Evolutionary conservation across 768 basidiomycete genomes (phyloP), one percentile per base, ranked within the genome.

Genomic region (Harrya chromipes): DNA sequence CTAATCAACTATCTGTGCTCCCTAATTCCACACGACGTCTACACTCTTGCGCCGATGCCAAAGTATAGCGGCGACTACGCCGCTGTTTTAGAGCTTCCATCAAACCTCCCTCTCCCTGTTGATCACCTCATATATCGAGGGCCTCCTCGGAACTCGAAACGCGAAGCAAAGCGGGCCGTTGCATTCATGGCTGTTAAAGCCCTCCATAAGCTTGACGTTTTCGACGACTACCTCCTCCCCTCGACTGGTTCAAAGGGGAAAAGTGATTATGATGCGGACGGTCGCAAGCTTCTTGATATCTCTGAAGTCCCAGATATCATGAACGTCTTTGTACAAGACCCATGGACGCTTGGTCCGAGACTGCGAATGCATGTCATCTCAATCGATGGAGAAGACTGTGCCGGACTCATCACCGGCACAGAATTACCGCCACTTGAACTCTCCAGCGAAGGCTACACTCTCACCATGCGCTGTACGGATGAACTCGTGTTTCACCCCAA

Each of bases 201-300:
- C 3, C 74, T 95, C 14, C 79, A 84, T 52, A 71, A 74, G 24
- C 70, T 90, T n/a, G 78, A 85, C 24, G 84, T 90, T 5, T 85
- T 94, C 56, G 85, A 94, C 58, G 84, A 92, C 49, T 84, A 87
- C 60, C 76, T 95, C 3, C 74, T 92, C 10, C 92, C 93, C 0
- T 72, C 78, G n/a, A 75, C 82, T 13, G 75, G 74, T 38, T 67
- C 77, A 24, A 70, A 71, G 35, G 79, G 74, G 5, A 74, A 72
- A 26, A 74, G 70, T 19, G 72, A 76, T 24, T 74, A 79, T 46
- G 82, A 84, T 55, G 73, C 75, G 0, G 81, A 85, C 43, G 82
- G 77, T 13, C 61, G 70, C 23, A 64, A 62, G 3, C 68, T 78
- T 31, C 53, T 57, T n/a, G 71, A 78, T 48, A 64, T 79, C 47